Conservation (phyloP, 2,329 filamentous ascomycete genomes). For the Fusarium buxicola region DNA sequence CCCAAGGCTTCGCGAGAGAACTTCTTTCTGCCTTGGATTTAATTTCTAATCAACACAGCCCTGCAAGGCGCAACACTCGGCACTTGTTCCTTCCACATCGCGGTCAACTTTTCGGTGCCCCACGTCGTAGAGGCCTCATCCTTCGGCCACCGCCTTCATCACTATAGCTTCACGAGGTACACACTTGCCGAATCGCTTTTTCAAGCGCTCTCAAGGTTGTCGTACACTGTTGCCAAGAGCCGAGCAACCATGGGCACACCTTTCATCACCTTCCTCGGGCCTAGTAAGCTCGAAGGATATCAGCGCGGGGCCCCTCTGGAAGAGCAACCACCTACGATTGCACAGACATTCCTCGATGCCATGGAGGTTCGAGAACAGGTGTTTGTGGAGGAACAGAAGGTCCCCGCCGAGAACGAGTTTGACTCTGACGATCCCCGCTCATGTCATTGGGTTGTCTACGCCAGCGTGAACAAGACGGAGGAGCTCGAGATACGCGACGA, state of each 20-base stretch:
- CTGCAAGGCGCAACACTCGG: not conserved
- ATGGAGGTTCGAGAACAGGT: constrained; percentile 72
- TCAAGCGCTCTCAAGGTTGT: not conserved
- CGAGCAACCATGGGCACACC: constrained; percentile 60
- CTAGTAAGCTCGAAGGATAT: constrained; percentile 62
- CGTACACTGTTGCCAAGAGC: not conserved
- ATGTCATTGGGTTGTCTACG: constrained; percentile 91
- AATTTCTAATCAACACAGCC: not conserved
- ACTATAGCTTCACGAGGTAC: not conserved
- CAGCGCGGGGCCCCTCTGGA: constrained; percentile 53
- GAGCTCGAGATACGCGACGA: constrained; percentile 58
- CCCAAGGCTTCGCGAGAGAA: not conserved
- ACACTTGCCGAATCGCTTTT: not conserved
- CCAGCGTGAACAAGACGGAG: constrained; percentile 65
- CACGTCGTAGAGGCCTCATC: not conserved
- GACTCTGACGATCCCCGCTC: constrained; percentile 83
- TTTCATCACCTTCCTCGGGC: constrained; percentile 61
- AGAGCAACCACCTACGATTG: constrained; percentile 60
- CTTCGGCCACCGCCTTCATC: not conserved
- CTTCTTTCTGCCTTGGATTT: not conserved
- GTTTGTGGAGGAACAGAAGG: constrained; percentile 69
- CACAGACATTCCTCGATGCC: constrained; percentile 69
- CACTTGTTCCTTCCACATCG: constrained; percentile 10
- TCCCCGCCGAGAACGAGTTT: constrained; percentile 75
- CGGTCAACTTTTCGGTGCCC: not conserved